Evolutionary conservation across 208 protist genomes (phyloP).

Genomic region (Acanthamoeba polyphaga): DNA sequence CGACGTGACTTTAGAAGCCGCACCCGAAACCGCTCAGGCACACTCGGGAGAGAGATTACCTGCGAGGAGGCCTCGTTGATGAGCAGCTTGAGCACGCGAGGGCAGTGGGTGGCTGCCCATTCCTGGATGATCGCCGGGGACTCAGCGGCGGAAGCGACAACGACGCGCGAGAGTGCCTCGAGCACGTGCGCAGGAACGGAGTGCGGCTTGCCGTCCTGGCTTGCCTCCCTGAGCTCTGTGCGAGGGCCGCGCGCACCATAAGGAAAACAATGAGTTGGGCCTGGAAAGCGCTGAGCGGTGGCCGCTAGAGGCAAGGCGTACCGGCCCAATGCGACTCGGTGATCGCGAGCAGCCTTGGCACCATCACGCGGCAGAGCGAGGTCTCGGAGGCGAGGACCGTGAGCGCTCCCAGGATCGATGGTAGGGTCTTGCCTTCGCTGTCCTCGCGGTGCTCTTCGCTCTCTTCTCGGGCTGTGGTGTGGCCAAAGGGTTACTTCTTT

Average conservation of each 20-base stretch:
- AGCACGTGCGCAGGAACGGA: background rate
- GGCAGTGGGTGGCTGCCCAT: background rate
- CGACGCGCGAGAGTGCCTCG: background rate
- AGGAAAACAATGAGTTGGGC: background rate
- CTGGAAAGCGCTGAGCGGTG: no score
- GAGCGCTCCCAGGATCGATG: conserved; percentile 10
- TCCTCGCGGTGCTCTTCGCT: conserved; percentile 18
- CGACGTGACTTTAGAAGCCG: no score
- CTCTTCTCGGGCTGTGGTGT: conserved; percentile 1
- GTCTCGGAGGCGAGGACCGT: conserved; percentile 36
- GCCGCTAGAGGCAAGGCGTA: background rate
- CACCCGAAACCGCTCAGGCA: no score
- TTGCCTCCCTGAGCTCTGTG: background rate
- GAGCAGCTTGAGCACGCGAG: conserved; percentile 2
- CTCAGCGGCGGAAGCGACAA: background rate
- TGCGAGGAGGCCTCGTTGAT: background rate
- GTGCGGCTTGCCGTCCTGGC: background rate
- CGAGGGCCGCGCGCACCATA: background rate
- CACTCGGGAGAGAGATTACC: background rate
- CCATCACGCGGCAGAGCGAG: background rate
- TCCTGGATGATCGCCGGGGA: background rate
- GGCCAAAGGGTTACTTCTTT: background rate
- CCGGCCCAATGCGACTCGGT: conserved; percentile 24
- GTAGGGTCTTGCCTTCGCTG: background rate
- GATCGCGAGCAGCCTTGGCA: conserved; percentile 31